Conservation (phyloP, 202 grass and related monocot genomes). For the Elaeis oleifera region DNA sequence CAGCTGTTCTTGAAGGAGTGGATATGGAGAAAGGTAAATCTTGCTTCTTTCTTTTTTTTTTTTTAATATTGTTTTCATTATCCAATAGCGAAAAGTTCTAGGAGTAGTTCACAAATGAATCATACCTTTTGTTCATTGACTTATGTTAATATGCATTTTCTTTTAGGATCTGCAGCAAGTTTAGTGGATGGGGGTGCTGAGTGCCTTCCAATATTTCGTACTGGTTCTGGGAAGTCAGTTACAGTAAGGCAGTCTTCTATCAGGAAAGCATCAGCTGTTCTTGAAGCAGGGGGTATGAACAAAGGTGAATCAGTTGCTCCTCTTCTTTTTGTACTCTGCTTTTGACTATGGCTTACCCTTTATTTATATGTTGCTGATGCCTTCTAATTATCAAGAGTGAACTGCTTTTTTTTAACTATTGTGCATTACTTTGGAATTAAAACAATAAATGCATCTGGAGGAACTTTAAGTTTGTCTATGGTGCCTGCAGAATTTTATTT, state of each 20-base stretch:
- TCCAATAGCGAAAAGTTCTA: background rate
- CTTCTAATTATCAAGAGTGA: too few relatives aligned
- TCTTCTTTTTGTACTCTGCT: too few relatives aligned
- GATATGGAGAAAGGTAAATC: conserved; percentile 23
- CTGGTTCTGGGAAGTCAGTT: conserved; percentile 44
- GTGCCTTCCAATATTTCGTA: conserved; percentile 51
- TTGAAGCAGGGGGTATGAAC: conserved; percentile 26
- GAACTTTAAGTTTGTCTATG: too few relatives aligned
- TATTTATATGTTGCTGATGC: too few relatives aligned
- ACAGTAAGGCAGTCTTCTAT: conserved; percentile 34
- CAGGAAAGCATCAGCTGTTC: conserved; percentile 42
- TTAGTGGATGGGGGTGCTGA: conserved; percentile 6
- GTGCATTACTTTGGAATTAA: too few relatives aligned
- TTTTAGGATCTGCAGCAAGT: background rate
- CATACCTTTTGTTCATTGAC: too few relatives aligned
- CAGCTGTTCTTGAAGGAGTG: conserved; percentile 32
- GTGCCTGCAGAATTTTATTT: too few relatives aligned
- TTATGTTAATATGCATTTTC: background rate
- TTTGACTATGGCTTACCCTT: too few relatives aligned
- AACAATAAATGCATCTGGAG: too few relatives aligned
- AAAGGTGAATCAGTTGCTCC: too few relatives aligned
- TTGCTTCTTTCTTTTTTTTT: background rate
- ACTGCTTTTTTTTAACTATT: too few relatives aligned
- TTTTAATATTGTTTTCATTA: background rate
- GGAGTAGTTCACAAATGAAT: too few relatives aligned